Base-by-base conservation (phyloP, 2,329 filamentous ascomycete species). In the Scytalidium lignicola region DNA sequence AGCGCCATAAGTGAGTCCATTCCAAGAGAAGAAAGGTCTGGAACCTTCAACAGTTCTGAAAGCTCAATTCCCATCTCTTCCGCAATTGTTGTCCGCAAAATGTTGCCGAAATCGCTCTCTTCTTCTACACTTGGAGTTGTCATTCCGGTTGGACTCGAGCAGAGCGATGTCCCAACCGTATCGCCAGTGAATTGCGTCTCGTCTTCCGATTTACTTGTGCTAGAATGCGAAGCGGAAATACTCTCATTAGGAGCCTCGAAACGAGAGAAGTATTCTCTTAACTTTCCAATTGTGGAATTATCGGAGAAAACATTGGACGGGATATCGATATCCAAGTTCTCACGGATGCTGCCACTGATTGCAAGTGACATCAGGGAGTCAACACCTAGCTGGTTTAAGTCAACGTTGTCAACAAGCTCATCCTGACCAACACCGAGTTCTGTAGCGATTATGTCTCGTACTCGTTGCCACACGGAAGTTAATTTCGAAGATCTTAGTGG, bases 11-110 rank as follows among this genome's bases (percentile, higher is more conserved):
- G 69, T 2, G 77, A 82, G 60, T 82, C 79, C 69, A 82, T 78
- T 2, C 79, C 79, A 12, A 81, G 66, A 2, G 75, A 74, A n/a
- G 74, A 73, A 48, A 82, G 67, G 54, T 80, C 74, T 1, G 74
- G 73, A 1, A 74, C 74, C 19, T 75, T 74, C 2, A 76, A 64
- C 23, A 82, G 71, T 57, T 88, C 83, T 23, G 82, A 79, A 10
- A 85, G 71, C 20, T 83, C 79, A n/a, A 88, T 80, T 50, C 82
- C 82, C 76, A 88, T 86, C 65, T 88, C 85, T 32, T 76, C 73
- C n/a, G 83, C 80, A 53, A 88, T 82, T 49, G 83, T 86, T 47
- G 78, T 75, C 64, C 85, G 81, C 43, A 87, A 74, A 57, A 76
- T 64, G 62, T 72, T 59, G 69, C 74, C 68, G 32, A 78, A 60